A percentile compares a stretch with the other conserved stretches of the same genome.
phyloP scores from a whole-genome alignment of 768 basidiomycete species.

The Xerocomus brunneocitrinus region DNA sequence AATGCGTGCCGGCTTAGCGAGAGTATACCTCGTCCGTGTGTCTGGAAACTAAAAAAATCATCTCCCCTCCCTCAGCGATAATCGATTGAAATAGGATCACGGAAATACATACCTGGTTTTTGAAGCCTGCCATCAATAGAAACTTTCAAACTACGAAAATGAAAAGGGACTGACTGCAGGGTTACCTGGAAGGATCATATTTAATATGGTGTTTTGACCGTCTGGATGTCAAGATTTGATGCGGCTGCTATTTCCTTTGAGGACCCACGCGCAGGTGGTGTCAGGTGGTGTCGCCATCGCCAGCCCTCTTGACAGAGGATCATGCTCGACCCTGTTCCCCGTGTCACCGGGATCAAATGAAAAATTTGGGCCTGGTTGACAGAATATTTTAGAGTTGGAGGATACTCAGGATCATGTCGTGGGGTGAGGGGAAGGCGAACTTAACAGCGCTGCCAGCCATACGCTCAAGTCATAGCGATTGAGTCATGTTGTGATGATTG shows the following conservation, averaged over 20 bases:
- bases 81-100: neutral
- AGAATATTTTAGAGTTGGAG: neutral
- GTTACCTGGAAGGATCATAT: neutral
- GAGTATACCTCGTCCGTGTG: neutral
- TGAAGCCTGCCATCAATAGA: neutral
- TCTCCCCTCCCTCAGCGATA: neutral
- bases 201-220: neutral
- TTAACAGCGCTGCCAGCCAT: neutral
- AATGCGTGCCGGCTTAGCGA: slow-evolving; percentile 1
- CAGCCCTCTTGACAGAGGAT: neutral
- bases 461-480: neutral
- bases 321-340: neutral
- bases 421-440: neutral
- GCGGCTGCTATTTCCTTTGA: neutral
- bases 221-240: neutral
- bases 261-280: neutral
- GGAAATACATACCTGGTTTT: neutral
- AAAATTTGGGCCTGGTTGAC: neutral
- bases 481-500: slow-evolving; percentile 5
- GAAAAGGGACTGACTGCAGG: neutral
- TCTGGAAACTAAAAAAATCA: neutral
- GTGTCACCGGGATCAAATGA: neutral
- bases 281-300: neutral
- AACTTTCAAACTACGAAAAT: neutral
- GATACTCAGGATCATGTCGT: neutral